Conservation (phyloP, 2,329 filamentous ascomycete genomes). For the Cladobotryum mycophilum region DNA sequence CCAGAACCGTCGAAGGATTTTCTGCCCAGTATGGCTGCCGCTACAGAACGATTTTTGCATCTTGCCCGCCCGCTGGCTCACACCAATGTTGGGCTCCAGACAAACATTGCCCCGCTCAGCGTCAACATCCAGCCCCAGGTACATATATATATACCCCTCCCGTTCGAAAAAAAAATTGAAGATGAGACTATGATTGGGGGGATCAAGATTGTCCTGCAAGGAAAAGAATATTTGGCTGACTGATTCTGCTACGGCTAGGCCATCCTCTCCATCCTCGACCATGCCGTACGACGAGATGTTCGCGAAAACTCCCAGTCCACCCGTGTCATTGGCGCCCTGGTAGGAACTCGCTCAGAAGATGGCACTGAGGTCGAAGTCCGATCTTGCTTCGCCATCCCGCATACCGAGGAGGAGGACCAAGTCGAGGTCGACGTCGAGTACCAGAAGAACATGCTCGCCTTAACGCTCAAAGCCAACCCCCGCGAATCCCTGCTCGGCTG, state of each 20-base stretch:
- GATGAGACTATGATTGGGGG: not conserved
- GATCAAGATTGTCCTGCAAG: not conserved
- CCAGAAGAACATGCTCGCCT: conserved; percentile 96
- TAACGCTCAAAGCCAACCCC: conserved; percentile 90
- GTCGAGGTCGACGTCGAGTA: conserved; percentile 99
- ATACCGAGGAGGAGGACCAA: conserved; percentile 97
- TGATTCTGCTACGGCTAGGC: conserved; percentile 37
- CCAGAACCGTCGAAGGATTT: conserved; percentile 13
- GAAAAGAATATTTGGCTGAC: conserved; percentile 7
- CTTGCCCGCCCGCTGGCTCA: conserved; percentile 88
- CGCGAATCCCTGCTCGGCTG: conserved; percentile 93
- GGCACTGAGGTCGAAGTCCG: conserved; percentile 93
- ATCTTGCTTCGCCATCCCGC: conserved; percentile 94
- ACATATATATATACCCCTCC: conserved; percentile 30
- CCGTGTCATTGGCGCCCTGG: conserved; percentile 91
- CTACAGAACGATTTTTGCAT: conserved; percentile 84
- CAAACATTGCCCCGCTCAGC: conserved; percentile 83
- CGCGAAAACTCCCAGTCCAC: conserved; percentile 69
- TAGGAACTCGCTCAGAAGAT: conserved; percentile 91
- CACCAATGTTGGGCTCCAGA: conserved; percentile 68
- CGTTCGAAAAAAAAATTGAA: not conserved
- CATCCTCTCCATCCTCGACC: conserved; percentile 77
- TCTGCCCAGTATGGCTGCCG: conserved; percentile 67
- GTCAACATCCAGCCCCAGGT: conserved; percentile 96
- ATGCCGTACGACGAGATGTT: conserved; percentile 80